Conservation (phyloP, 441 rosid species). For the Croton laevigatus region DNA sequence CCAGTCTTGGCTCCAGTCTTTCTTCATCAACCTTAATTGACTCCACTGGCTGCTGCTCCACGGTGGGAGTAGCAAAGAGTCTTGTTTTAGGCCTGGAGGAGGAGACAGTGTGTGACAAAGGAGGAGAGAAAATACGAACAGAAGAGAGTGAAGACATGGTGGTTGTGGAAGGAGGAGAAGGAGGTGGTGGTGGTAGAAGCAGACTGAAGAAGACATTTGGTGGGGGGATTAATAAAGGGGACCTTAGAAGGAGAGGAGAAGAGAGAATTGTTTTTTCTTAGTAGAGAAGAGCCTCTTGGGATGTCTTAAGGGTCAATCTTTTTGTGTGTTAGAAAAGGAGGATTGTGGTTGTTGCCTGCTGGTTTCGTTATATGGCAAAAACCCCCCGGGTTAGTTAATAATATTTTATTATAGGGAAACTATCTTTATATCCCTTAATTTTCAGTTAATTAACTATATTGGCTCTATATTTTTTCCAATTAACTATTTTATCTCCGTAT, state of each 20-base stretch:
- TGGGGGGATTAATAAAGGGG: no score
- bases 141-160: slow-evolving; percentile 50
- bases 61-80: slow-evolving; percentile 33
- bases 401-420: no score
- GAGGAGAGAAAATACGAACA: slow-evolving; percentile 43
- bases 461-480: no score
- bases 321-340: background rate
- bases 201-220: slow-evolving; percentile 25
- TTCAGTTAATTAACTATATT: no score
- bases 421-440: no score
- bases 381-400: no score
- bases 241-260: slow-evolving; percentile 17
- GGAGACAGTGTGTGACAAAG: slow-evolving; percentile 19
- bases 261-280: slow-evolving; percentile 9
- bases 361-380: no score
- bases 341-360: background rate
- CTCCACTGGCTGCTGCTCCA: slow-evolving; percentile 24
- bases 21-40: slow-evolving; percentile 34
- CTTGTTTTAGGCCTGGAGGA: slow-evolving; percentile 43
- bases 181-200: slow-evolving; percentile 9
- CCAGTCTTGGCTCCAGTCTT: slow-evolving; percentile 82
- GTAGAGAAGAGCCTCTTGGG: slow-evolving; percentile 34
- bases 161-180: slow-evolving; percentile 1
- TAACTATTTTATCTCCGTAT: no score
- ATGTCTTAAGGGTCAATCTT: slow-evolving; percentile 37